phyloP scores from a whole-genome alignment of 1,284 basidiomycete species.

The Ceratobasidium sp. region DNA sequence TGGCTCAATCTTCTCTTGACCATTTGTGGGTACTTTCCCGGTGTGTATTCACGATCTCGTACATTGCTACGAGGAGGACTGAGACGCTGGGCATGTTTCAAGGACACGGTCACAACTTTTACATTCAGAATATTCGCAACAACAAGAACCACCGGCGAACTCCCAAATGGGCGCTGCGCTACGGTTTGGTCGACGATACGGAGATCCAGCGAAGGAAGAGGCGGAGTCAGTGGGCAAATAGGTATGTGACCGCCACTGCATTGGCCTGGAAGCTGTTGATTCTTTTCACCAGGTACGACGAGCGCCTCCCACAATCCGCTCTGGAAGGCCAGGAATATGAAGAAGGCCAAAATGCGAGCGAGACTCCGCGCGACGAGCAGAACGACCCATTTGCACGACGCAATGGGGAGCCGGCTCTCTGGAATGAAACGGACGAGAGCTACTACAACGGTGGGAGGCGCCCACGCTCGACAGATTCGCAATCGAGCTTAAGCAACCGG shows the following conservation, averaged over 20 bases:
- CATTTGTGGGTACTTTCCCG: slow-evolving; percentile 90
- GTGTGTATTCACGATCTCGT: slow-evolving; percentile 60
- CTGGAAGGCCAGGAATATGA: slow-evolving; percentile 79
- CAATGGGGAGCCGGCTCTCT: slow-evolving; percentile 64
- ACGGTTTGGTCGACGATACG: slow-evolving; percentile 85
- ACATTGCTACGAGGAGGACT: slow-evolving; percentile 37
- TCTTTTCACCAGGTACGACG: slow-evolving; percentile 68
- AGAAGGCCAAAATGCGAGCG: slow-evolving; percentile 73
- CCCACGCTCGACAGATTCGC: slow-evolving; percentile 54
- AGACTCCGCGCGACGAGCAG: slow-evolving; percentile 51
- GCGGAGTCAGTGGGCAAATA: slow-evolving; percentile 86
- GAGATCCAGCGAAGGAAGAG: slow-evolving; percentile 80
- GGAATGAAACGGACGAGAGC: slow-evolving; percentile 77
- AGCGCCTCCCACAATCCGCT: slow-evolving; percentile 79
- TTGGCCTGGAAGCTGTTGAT: slow-evolving; percentile 1
- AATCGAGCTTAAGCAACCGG: slow-evolving; percentile 58
- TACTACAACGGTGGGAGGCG: slow-evolving; percentile 69
- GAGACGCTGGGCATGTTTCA: slow-evolving; percentile 45
- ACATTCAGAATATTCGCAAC: slow-evolving; percentile 87
- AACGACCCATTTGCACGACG: slow-evolving; percentile 51
- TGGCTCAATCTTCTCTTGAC: slow-evolving; percentile 92
- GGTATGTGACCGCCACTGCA: slow-evolving; percentile 53
- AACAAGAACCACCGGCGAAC: slow-evolving; percentile 92
- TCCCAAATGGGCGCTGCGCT: slow-evolving; percentile 93
- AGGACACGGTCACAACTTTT: slow-evolving; percentile 89